Evolutionary conservation across 305 asterid genomes (phyloP).

Genomic region (Solanum chacoense): DNA sequence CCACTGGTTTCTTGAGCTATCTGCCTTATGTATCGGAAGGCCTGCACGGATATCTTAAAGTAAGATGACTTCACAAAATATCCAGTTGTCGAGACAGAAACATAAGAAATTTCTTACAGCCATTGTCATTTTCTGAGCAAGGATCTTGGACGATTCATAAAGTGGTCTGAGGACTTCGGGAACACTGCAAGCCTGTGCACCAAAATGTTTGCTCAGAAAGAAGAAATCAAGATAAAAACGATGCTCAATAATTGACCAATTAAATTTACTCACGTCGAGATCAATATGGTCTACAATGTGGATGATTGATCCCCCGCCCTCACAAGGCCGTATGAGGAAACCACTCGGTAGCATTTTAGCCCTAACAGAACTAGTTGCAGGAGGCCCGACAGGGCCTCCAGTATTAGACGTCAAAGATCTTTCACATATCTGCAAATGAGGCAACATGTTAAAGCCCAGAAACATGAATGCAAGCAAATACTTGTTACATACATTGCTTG

Average conservation of each 20-base stretch:
- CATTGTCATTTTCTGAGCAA: slow-evolving; percentile 96
- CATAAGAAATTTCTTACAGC: slow-evolving; percentile 38
- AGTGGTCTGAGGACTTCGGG: slow-evolving; percentile 97
- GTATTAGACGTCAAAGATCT: slow-evolving; percentile 73
- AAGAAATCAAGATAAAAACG: background rate
- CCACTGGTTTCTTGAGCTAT: slow-evolving; percentile 86
- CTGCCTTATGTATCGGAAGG: slow-evolving; percentile 74
- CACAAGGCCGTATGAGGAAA: slow-evolving; percentile 88
- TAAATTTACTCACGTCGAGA: slow-evolving; percentile 48
- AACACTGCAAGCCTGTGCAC: slow-evolving; percentile 65
- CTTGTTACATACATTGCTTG: background rate
- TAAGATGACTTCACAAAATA: background rate
- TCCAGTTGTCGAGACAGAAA: background rate
- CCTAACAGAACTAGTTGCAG: slow-evolving; percentile 63
- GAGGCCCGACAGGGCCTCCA: slow-evolving; percentile 83
- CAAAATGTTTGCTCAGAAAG: background rate
- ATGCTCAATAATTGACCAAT: background rate
- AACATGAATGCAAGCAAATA: background rate
- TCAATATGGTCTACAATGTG: slow-evolving; percentile 96
- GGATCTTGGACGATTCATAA: slow-evolving; percentile 84
- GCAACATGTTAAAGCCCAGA: background rate
- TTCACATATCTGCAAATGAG: slow-evolving; percentile 65
- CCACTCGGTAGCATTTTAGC: slow-evolving; percentile 96
- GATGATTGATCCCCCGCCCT: slow-evolving; percentile 90
- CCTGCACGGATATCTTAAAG: slow-evolving; percentile 26